Conservation (phyloP, 805 yeast genomes). For the Suhomyces sp. region DNA sequence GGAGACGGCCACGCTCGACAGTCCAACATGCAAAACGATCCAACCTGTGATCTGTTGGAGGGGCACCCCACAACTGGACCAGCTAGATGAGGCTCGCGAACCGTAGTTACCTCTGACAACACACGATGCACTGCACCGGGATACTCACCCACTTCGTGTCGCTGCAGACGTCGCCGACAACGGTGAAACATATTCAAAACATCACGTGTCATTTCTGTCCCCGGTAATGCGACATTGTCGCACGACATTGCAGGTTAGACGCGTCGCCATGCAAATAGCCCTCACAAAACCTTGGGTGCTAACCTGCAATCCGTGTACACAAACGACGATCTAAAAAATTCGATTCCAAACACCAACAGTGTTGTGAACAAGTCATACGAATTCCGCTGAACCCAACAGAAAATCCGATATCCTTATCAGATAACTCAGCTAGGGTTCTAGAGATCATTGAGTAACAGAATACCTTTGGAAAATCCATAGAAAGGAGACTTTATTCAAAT, state of each 20-base stretch:
- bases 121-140: background rate
- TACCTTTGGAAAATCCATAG: background rate
- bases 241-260: slow-evolving; percentile 3
- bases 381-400: background rate
- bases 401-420: background rate
- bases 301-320: slow-evolving; percentile 1
- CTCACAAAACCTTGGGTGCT: background rate
- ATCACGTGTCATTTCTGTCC: background rate
- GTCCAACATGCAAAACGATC: too few species aligned
- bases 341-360: slow-evolving; percentile 6
- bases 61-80: too few species aligned
- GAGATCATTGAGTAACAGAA: background rate
- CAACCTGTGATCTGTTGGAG: too few species aligned
- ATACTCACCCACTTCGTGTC: too few species aligned
- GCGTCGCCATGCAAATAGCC: background rate
- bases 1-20: too few species aligned
- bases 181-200: background rate
- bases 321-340: slow-evolving; percentile 6
- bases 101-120: background rate
- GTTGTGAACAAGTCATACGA: slow-evolving; percentile 1
- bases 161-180: too few species aligned
- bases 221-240: slow-evolving; percentile 2
- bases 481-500: background rate
- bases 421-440: background rate
- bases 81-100: too few species aligned